Conservation (phyloP, 176 grass and related monocot genomes). For the Aegilops speltoides region DNA sequence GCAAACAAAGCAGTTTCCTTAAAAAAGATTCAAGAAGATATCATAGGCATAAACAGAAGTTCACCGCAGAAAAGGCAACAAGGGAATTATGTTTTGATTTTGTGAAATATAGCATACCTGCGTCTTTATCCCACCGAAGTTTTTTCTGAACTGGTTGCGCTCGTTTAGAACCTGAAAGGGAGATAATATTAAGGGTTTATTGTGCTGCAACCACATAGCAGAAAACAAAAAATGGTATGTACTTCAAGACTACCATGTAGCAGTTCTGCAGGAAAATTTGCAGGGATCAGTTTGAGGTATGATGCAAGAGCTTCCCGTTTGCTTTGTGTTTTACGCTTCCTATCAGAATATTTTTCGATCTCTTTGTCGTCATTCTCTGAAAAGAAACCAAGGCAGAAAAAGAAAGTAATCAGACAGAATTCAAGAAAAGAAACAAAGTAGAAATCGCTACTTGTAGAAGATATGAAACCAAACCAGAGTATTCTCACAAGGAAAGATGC, state of each 20-base stretch:
- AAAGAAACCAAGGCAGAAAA: slow-evolving; percentile 3
- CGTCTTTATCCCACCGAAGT: slow-evolving; percentile 56
- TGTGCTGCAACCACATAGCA: slow-evolving; percentile 8
- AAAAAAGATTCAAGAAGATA: neutral
- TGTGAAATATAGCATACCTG: slow-evolving; percentile 46
- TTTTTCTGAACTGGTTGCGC: slow-evolving; percentile 53
- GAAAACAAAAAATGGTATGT: neutral
- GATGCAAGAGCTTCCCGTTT: slow-evolving; percentile 57
- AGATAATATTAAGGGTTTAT: neutral
- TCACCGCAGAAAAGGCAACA: neutral
- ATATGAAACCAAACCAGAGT: neutral
- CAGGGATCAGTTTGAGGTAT: slow-evolving; percentile 48
- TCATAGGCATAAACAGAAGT: neutral
- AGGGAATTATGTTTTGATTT: neutral
- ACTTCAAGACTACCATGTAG: slow-evolving; percentile 50
- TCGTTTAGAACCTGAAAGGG: slow-evolving; percentile 42
- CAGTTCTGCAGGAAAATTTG: slow-evolving; percentile 69
- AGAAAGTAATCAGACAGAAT: neutral
- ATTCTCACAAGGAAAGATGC: neutral
- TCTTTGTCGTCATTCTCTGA: slow-evolving; percentile 52
- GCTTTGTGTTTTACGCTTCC: slow-evolving; percentile 26
- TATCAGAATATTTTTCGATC: slow-evolving; percentile 62
- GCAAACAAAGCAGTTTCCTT: neutral
- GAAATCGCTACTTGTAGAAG: neutral
- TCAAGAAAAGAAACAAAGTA: neutral